A percentile compares a stretch with the other conserved stretches of the same genome.
phyloP scores from a whole-genome alignment of 495 filamentous ascomycete species.

The Penicillium daleae region DNA sequence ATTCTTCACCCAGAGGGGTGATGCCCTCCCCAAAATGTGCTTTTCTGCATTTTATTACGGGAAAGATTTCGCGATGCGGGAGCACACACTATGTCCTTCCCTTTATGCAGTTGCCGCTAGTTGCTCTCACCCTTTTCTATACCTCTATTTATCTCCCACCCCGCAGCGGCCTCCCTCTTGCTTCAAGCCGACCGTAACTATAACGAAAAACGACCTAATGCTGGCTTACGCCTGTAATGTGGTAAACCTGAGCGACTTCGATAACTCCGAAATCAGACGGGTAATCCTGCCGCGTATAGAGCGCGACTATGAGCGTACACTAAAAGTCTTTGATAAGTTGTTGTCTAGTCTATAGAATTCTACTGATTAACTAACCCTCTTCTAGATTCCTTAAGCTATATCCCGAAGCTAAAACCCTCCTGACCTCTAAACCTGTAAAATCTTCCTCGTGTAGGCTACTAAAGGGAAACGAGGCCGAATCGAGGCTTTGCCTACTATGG shows the following conservation, averaged over 20 bases:
- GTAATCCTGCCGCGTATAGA: background rate
- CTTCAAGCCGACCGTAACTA: background rate
- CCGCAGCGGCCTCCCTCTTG: background rate
- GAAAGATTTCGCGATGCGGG: conserved; percentile 1
- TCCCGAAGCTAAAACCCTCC: background rate
- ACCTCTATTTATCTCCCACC: background rate
- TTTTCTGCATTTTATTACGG: background rate
- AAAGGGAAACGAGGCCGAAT: background rate
- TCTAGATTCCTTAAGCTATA: background rate
- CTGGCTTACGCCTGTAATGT: background rate
- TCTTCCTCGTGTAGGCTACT: background rate
- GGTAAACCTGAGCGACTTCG: background rate
- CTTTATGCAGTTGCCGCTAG: conserved; percentile 1
- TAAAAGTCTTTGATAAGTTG: background rate
- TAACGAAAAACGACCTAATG: background rate
- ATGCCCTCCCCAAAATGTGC: background rate
- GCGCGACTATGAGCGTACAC: background rate
- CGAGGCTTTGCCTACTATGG: background rate
- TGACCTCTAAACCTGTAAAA: background rate
- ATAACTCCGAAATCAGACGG: background rate
- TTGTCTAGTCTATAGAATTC: background rate
- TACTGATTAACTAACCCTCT: background rate
- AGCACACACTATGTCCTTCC: background rate
- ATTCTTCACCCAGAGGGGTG: background rate
- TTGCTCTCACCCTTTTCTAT: background rate